Percentiles rank a stretch among this genome's conserved stretches.
These are phyloP conservation scores for Nitzschia sp. DNA, from an alignment of 108 stramenopile genomes.

Conservation along the genomic window DNA sequence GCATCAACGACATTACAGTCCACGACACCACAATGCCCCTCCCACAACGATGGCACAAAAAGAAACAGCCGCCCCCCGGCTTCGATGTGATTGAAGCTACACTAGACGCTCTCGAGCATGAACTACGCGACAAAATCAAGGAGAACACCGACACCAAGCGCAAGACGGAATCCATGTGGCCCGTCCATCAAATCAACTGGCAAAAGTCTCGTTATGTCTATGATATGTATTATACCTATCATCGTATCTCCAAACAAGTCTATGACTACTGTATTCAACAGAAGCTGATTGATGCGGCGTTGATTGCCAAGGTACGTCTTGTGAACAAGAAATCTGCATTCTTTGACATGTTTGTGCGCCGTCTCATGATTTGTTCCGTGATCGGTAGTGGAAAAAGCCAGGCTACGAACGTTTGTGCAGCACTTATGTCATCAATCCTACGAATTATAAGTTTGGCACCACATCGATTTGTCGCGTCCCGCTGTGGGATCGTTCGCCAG, in stretches of 20 bases:
- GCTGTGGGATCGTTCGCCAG: slow-evolving; percentile 66
- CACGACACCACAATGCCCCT: too few species aligned
- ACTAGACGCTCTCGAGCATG: slow-evolving; percentile 95
- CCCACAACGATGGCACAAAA: slow-evolving; percentile 63
- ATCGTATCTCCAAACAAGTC: slow-evolving; percentile 84
- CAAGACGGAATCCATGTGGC: slow-evolving; percentile 98
- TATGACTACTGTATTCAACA: slow-evolving; percentile 98
- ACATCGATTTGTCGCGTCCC: slow-evolving; percentile 97
- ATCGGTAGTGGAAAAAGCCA: slow-evolving; percentile 97
- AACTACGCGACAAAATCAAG: slow-evolving; percentile 97
- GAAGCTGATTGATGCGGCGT: slow-evolving; percentile 94
- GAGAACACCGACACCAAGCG: slow-evolving; percentile 97
- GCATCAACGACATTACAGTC: too few species aligned
- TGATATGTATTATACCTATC: slow-evolving; percentile 98
- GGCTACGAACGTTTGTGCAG: slow-evolving; percentile 99
- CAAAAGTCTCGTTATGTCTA: slow-evolving; percentile 98
- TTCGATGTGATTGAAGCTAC: slow-evolving; percentile 94
- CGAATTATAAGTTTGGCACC: slow-evolving; percentile 99
- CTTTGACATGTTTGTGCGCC: too few species aligned
- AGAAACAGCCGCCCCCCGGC: slow-evolving; percentile 80
- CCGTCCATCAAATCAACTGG: slow-evolving; percentile 99
- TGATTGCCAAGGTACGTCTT: slow-evolving; percentile 88
- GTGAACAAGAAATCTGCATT: too few species aligned
- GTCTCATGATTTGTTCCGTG: too few species aligned
- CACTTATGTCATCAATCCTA: slow-evolving; percentile 98